Base-by-base conservation (phyloP, 495 filamentous ascomycete genomes). In the Alectoria sarmentosa region DNA sequence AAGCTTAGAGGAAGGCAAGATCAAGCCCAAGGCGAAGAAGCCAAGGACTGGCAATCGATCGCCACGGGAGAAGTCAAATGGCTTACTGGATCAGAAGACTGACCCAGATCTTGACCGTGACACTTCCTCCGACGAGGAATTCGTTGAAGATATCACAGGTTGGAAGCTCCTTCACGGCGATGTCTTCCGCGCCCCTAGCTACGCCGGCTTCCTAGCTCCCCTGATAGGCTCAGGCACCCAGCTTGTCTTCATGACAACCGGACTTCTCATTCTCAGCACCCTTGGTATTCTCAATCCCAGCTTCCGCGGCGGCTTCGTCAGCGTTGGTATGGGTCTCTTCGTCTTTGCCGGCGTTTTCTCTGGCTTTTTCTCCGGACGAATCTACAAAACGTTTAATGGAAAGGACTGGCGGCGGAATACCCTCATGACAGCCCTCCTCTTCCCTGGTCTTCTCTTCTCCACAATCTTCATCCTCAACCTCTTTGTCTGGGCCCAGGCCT, bases 121-220 rank as follows among this genome's bases (percentile, higher is more conserved):
- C 52, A 69, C 81, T 11, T 83, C 81, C 4, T 88, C 84, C 19
- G 91, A 93, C 62, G 92, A 92, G 2, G 91, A 96, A 66, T 74
- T 78, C 8, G 73, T 91, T 4, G 92, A 97, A 68, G 92, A 97
- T 67, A 81, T 89, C 41, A 90, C 90, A 26, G 92, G 92, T 46
- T 97, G 92, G 92, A 97, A 96, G 72, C 79, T 96, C 28, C 80
- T 96, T n/a, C 92, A 97, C 70, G 91, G 86, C 21, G 92, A 97
- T 74, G 90, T 96, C n/a, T 97, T 97, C 78, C 84, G 92, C 28
- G 75, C 87, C 28, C 92, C 92, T 6, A 72, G 81, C 17, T 84
- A 88, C 72, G 90, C 90, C 49, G 83, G 86, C 36, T 80, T 96
- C 3, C 84, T 97, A 37, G 92, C 92, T 5, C 92, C 92, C 1